phyloP scores from a whole-genome alignment of 2,329 filamentous ascomycete genomes.

The Pseudogymnoascus sp. region DNA sequence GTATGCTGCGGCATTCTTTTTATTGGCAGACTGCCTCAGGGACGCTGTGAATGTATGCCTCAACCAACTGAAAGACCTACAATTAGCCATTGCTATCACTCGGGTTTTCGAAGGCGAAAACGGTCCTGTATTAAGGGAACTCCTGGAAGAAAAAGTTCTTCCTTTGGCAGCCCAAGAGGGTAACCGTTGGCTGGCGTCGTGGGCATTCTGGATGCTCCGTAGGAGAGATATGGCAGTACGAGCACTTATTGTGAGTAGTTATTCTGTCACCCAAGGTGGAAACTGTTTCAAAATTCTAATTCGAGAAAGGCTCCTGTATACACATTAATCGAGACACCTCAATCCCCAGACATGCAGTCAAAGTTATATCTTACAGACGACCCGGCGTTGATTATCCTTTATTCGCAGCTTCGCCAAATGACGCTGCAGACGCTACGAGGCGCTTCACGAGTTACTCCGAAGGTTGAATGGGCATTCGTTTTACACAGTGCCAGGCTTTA shows the following conservation, averaged over 20 bases:
- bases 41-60: constrained; percentile 82
- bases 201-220: constrained; percentile 89
- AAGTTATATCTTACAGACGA: constrained; percentile 84
- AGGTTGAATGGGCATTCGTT: constrained; percentile 81
- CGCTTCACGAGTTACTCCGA: constrained; percentile 70
- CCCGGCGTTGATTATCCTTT: constrained; percentile 78
- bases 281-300: constrained; percentile 16
- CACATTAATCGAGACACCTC: constrained; percentile 60
- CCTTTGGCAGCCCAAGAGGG: constrained; percentile 69
- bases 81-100: constrained; percentile 80
- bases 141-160: constrained; percentile 75
- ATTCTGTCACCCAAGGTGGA: background rate
- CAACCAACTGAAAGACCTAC: constrained; percentile 79
- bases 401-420: constrained; percentile 74
- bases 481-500: constrained; percentile 78
- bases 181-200: constrained; percentile 89
- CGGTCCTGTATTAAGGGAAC: constrained; percentile 60
- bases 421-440: constrained; percentile 76
- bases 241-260: constrained; percentile 60
- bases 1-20: constrained; percentile 93
- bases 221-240: constrained; percentile 77
- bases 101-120: constrained; percentile 83
- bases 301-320: constrained; percentile 62
- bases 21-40: constrained; percentile 74
- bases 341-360: constrained; percentile 61